phyloP scores from a whole-genome alignment of 495 filamentous ascomycete genomes.

The Ascodesmis nigricans region DNA sequence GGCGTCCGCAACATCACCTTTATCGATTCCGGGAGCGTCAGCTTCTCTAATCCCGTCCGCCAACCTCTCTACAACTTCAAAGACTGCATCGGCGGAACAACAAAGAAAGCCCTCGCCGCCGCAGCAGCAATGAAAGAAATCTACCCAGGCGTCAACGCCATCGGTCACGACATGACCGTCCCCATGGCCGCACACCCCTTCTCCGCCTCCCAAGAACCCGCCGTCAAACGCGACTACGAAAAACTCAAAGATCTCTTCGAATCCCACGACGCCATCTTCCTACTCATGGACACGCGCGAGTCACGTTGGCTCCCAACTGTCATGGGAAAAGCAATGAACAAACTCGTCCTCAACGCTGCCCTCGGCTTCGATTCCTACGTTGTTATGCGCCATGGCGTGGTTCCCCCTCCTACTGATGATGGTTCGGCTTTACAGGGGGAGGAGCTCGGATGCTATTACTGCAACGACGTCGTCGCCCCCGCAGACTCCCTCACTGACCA shows the following conservation, averaged over 20 bases:
- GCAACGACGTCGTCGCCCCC: constrained; percentile 90
- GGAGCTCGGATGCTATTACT: constrained; percentile 89
- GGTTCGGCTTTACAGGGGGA: constrained; percentile 22
- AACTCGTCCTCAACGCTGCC: constrained; percentile 91
- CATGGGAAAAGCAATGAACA: constrained; percentile 80
- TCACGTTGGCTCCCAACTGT: constrained; percentile 92
- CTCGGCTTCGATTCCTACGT: constrained; percentile 93
- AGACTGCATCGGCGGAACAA: constrained; percentile 71
- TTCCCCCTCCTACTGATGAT: constrained; percentile 20
- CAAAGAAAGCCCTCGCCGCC: constrained; percentile 60
- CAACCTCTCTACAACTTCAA: constrained; percentile 79
- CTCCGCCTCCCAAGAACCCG: constrained; percentile 34
- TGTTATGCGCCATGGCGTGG: constrained; percentile 78
- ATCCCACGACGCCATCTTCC: constrained; percentile 76
- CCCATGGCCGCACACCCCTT: constrained; percentile 91
- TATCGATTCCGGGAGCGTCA: constrained; percentile 80
- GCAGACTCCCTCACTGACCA: constrained; percentile 79
- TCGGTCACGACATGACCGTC: constrained; percentile 58
- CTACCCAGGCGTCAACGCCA: constrained; percentile 68
- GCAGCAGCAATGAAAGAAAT: constrained; percentile 65
- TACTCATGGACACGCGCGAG: constrained; percentile 91
- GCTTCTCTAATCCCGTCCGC: constrained; percentile 91
- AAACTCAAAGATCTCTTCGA: constrained; percentile 52
- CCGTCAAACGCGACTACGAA: constrained; percentile 49
- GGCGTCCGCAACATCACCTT: constrained; percentile 94